Evolutionary conservation across 768 basidiomycete species (phyloP).

Genomic region (Clitopilus hobsonii): DNA sequence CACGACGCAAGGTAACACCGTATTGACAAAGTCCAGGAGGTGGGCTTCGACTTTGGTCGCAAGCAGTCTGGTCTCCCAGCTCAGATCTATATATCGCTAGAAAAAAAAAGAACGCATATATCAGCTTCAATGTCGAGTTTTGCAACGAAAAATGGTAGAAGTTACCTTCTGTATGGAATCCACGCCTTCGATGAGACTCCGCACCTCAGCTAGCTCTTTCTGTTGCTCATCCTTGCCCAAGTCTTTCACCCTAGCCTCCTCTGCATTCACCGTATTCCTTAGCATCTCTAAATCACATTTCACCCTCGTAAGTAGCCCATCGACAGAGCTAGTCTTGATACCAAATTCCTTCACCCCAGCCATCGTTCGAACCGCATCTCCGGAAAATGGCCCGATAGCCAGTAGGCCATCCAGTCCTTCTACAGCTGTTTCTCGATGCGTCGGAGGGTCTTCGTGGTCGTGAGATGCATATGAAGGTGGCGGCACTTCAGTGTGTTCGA

Average conservation of each 20-base stretch:
- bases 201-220: neutral
- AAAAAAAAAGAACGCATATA: neutral
- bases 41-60: neutral
- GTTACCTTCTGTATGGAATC: neutral
- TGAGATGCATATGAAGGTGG: neutral
- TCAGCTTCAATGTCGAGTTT: neutral
- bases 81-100: neutral
- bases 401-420: neutral
- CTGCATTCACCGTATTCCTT: neutral
- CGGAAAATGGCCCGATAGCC: neutral
- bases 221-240: neutral
- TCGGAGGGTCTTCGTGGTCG: neutral
- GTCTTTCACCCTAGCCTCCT: neutral
- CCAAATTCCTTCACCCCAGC: conserved; percentile 3
- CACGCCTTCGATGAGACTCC: neutral
- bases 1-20: neutral
- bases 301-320: conserved; percentile 6
- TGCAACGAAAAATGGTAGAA: neutral
- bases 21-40: neutral
- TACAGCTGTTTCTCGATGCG: neutral
- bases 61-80: neutral
- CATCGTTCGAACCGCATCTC: neutral
- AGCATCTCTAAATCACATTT: neutral
- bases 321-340: conserved; percentile 4
- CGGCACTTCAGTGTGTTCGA: neutral